Evolutionary conservation across 805 yeast species (phyloP).

Genomic region (Monosporozyma aquatica): DNA sequence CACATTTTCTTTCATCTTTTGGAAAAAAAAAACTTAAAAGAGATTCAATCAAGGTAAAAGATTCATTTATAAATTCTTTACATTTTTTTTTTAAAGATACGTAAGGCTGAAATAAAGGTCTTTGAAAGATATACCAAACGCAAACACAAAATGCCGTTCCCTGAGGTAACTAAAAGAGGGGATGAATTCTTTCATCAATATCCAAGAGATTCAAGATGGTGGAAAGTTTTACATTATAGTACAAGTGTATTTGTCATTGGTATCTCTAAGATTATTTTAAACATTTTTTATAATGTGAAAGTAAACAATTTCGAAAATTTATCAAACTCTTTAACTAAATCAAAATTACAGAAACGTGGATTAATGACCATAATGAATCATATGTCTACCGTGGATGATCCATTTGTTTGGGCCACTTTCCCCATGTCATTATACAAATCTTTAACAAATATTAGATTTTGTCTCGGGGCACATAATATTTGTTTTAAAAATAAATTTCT

Average conservation of each 20-base stretch:
- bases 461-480: constrained; percentile 85
- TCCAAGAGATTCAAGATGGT: constrained; percentile 48
- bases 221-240: constrained; percentile 62
- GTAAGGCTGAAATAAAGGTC: neutral
- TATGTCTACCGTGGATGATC: constrained; percentile 88
- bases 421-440: constrained; percentile 60
- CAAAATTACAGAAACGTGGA: constrained; percentile 61
- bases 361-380: constrained; percentile 85
- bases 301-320: constrained; percentile 55
- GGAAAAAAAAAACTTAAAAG: neutral
- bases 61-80: no score
- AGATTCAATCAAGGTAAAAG: neutral
- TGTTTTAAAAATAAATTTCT: constrained; percentile 56
- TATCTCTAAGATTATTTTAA: constrained; percentile 51
- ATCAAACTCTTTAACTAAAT: constrained; percentile 52
- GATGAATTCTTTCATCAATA: constrained; percentile 56
- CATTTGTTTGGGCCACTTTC: constrained; percentile 76
- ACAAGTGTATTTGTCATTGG: constrained; percentile 61
- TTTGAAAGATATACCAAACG: neutral
- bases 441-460: constrained; percentile 76
- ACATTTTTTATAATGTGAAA: constrained; percentile 53
- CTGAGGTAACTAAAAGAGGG: constrained; percentile 62
- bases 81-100: neutral
- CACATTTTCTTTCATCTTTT: neutral
- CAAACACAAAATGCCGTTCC: constrained; percentile 46